Percentiles rank a stretch among this genome's conserved stretches.
Conservation (phyloP, 2,329 filamentous ascomycete genomes). For the Hypoxylon sp. region DNA sequence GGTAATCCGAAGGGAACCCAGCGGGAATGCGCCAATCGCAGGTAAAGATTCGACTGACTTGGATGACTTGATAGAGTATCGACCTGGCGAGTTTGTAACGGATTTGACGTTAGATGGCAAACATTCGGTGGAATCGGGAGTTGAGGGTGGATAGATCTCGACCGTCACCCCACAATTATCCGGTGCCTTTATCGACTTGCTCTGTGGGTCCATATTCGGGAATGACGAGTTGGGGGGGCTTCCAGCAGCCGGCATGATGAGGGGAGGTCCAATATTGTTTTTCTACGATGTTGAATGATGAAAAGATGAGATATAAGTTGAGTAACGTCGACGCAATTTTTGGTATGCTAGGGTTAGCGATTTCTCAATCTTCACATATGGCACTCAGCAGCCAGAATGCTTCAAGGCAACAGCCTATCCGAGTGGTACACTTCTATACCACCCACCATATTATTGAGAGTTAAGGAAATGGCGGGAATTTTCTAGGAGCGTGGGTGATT, state of each 20-base stretch:
- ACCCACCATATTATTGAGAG: not conserved
- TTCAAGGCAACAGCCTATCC: conserved; percentile 4
- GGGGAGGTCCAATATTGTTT: not conserved
- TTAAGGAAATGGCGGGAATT: conserved; percentile 27
- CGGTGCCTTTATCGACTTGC: conserved; percentile 39
- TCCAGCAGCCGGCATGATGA: conserved; percentile 16
- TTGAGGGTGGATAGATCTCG: conserved; percentile 38
- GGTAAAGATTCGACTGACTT: conserved; percentile 55
- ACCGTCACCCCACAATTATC: conserved; percentile 50
- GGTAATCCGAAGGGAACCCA: conserved; percentile 45
- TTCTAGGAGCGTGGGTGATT: conserved; percentile 32
- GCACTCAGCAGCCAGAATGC: not conserved
- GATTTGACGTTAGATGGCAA: conserved; percentile 22
- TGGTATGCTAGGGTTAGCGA: not conserved
- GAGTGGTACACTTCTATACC: not conserved
- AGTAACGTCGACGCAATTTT: not conserved
- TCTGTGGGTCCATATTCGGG: conserved; percentile 33
- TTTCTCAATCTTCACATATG: not conserved
- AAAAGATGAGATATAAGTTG: not conserved
- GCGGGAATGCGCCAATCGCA: conserved; percentile 52
- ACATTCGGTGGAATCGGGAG: conserved; percentile 23
- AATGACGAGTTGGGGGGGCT: conserved; percentile 15
- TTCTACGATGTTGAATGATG: not conserved
- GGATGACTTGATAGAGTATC: conserved; percentile 48
- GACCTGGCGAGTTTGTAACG: conserved; percentile 19